phyloP scores from a whole-genome alignment of 768 basidiomycete genomes.

The Kwoniella europaea region DNA sequence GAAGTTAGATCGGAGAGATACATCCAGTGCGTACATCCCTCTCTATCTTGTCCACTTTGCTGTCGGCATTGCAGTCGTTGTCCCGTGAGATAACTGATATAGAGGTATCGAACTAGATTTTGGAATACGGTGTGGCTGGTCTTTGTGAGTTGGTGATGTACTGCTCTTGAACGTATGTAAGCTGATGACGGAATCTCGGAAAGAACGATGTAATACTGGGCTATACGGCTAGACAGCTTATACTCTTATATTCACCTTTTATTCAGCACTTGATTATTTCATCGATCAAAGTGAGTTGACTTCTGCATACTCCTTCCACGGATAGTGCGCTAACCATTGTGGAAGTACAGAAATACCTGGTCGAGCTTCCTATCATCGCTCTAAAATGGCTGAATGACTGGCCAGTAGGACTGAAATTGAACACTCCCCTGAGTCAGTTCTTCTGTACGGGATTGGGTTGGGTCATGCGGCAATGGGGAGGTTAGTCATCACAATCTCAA shows the following conservation, averaged over 20 bases:
- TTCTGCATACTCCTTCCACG: background rate
- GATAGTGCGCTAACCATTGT: background rate
- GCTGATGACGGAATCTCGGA: background rate
- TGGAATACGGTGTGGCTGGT: constrained; percentile 91
- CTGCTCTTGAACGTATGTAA: background rate
- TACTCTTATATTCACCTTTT: constrained; percentile 53
- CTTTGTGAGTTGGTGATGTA: constrained; percentile 54
- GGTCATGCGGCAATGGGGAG: constrained; percentile 71
- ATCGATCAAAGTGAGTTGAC: constrained; percentile 60
- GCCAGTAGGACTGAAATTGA: constrained; percentile 95
- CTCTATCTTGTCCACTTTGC: no score
- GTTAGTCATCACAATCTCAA: constrained; percentile 58
- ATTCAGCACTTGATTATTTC: constrained; percentile 61
- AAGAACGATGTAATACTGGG: constrained; percentile 87
- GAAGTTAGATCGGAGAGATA: constrained; percentile 66
- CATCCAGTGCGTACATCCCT: constrained; percentile 64
- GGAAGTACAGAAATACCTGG: constrained; percentile 58
- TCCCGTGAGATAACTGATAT: no score
- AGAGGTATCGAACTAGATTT: constrained; percentile 64
- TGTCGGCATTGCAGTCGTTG: no score
- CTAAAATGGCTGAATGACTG: constrained; percentile 89
- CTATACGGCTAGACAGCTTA: constrained; percentile 69
- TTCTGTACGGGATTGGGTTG: constrained; percentile 74
- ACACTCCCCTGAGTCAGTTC: constrained; percentile 87
- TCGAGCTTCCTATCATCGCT: constrained; percentile 63